Base-by-base conservation (phyloP, 306 rosid genomes). In the Senna tora region DNA sequence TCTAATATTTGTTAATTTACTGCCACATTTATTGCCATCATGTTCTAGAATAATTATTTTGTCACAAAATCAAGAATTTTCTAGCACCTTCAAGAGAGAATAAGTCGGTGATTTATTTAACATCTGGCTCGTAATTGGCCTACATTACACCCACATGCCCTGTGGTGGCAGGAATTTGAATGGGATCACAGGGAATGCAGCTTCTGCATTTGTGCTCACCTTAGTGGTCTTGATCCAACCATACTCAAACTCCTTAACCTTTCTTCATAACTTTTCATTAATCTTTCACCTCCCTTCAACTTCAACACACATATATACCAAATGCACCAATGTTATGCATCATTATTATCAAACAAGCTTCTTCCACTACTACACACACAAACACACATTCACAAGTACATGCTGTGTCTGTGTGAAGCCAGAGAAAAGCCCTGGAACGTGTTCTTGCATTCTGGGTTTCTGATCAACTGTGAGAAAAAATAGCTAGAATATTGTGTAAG, bases 151-250 rank as follows among this genome's bases (percentile, higher is more conserved):
- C 72, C n/a, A 76, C 6, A 76, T 41, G 42, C 47, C 77, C 55
- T 11, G 66, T 71, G 71, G 60, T 80, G 14, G 75, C 71, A 39
- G 80, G 84, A 39, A 75, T 71, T 52, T 80, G 80, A 75, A 71
- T 75, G 10, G 84, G 78, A 2, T 56, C 9, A 8, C 81, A 80
- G 19, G 84, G 84, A 41, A 39, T 52, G 57, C 84, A 80, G 8
- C 71, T 71, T 75, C 75, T 75, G 71, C 84, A 80, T 42, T 72
- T 80, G 75, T 80, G 81, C 5, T 76, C 75, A 80, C 77, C 84
- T 76, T 65, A 81, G 81, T 58, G 84, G 81, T 42, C 39, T 72
- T 71, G 84, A 80, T 1, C 84, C 84, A 42, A 80, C 50, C 67
- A 75, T 80, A 9, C 28, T 68, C 5, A 53, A 5, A n/a, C 80